Base-by-base conservation (phyloP, 2,329 filamentous ascomycete genomes). In the Chrysoporthe deuterocubensis region DNA sequence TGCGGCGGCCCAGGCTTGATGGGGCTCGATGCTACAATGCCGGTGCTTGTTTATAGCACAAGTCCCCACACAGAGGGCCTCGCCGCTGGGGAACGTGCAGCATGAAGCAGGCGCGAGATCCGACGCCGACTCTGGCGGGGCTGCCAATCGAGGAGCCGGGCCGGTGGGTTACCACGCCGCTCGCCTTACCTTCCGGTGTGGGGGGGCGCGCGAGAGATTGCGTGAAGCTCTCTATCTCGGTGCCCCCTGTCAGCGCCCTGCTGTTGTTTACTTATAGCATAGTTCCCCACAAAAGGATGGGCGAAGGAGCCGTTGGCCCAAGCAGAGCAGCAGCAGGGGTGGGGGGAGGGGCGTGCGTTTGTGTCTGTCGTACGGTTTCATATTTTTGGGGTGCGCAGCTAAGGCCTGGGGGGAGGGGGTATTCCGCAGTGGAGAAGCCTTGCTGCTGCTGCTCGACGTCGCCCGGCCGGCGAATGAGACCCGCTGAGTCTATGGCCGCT, bases 281-380 rank as follows among this genome's bases (percentile, higher is more conserved):
- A 18, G 2, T 40, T 37, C 54, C 16, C 54, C 54, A 40, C 32
- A 57, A 16, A 57, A 57, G 54, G 54, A 57, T 57, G 54, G 34
- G 14, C 54, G 54, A 57, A 57, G 54, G 54, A 57, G 34, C 34
- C 54, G 54, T 40, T 57, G 54, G 32, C 18, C 34, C 54, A 34
- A 34, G 26, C 9, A 37, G 52, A 37, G 14, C 9, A 50, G 50
- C 13, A 21, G 14, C 9, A 16, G 11, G 14, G 44, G 44, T 1
- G 44, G 21, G 13, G 21, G 14, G 14, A 4, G 43, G 43, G 14
- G 43, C 11, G 4, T 13, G 43, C 26, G 26, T 26, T 26, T 26
- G 26, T 26, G 43, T 16, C 7, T 9, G 50, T 40, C 34, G 54
- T 40, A 57, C 34, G 34, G 32, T 57, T 57, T 40, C 34, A 37